phyloP scores from a whole-genome alignment of 768 basidiomycete species.

The Antrodiella citrinella region DNA sequence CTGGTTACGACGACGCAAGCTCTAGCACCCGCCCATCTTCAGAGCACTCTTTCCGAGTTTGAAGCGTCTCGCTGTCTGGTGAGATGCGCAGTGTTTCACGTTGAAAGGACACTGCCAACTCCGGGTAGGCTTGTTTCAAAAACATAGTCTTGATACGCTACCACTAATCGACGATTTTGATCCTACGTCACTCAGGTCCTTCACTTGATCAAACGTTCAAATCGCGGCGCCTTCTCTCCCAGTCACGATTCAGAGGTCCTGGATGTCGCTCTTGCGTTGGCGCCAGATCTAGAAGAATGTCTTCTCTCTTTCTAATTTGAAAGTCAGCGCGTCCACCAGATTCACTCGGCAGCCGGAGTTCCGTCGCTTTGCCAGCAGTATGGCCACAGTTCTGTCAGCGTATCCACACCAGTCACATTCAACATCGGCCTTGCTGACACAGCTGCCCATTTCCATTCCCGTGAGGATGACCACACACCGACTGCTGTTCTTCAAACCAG shows the following conservation, averaged over 20 bases:
- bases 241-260: too few relatives aligned
- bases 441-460: not conserved
- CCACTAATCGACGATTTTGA: not conserved
- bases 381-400: too few relatives aligned
- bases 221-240: too few relatives aligned
- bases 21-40: not conserved
- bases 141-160: not conserved
- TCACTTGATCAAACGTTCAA: not conserved
- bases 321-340: too few relatives aligned
- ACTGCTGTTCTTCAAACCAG: too few relatives aligned
- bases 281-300: too few relatives aligned
- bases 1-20: conserved; percentile 1
- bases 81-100: not conserved
- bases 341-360: too few relatives aligned
- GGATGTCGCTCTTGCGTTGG: too few relatives aligned
- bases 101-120: not conserved
- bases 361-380: too few relatives aligned
- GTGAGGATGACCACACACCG: not conserved
- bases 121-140: not conserved
- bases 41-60: not conserved
- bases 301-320: too few relatives aligned
- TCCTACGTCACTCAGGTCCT: not conserved
- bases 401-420: too few relatives aligned
- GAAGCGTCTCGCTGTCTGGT: not conserved
- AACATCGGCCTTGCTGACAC: not conserved